Evolutionary conservation across 108 stramenopile species (phyloP).

Genomic region (Cylindrotheca fusiformis): DNA sequence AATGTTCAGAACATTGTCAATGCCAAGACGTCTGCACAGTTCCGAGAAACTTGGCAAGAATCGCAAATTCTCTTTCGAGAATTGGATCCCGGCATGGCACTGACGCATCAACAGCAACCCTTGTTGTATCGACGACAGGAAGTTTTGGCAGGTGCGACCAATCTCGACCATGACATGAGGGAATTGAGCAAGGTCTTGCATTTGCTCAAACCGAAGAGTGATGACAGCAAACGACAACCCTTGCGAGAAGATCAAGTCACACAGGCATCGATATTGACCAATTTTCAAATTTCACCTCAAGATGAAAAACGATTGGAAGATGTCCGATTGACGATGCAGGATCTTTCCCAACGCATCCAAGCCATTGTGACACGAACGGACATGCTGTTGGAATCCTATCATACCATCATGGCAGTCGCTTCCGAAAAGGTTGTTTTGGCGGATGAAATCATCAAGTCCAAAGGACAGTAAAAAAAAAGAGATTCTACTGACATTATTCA

Average conservation of each 20-base stretch:
- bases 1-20: slow-evolving; percentile 6
- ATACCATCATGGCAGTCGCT: slow-evolving; percentile 42
- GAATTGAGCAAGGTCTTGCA: slow-evolving; percentile 52
- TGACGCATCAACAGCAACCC: slow-evolving; percentile 58
- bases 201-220: slow-evolving; percentile 22
- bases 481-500: too few relatives aligned
- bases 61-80: slow-evolving; percentile 27
- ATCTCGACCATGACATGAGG: slow-evolving; percentile 50
- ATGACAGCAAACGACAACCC: neutral
- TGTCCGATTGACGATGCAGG: slow-evolving; percentile 33
- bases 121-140: slow-evolving; percentile 62
- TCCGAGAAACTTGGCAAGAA: slow-evolving; percentile 16
- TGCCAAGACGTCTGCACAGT: slow-evolving; percentile 1
- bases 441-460: slow-evolving; percentile 47
- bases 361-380: slow-evolving; percentile 25
- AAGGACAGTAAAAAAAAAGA: neutral
- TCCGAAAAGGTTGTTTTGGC: slow-evolving; percentile 72
- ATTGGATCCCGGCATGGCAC: slow-evolving; percentile 41
- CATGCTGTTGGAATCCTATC: slow-evolving; percentile 48
- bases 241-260: slow-evolving; percentile 39
- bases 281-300: slow-evolving; percentile 32
- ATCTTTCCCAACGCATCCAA: slow-evolving; percentile 26
- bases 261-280: slow-evolving; percentile 64
- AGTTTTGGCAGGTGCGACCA: slow-evolving; percentile 54
- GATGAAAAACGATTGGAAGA: slow-evolving; percentile 46